Conservation (phyloP, 2,329 filamentous ascomycete genomes). For the Diaporthe velutina region DNA sequence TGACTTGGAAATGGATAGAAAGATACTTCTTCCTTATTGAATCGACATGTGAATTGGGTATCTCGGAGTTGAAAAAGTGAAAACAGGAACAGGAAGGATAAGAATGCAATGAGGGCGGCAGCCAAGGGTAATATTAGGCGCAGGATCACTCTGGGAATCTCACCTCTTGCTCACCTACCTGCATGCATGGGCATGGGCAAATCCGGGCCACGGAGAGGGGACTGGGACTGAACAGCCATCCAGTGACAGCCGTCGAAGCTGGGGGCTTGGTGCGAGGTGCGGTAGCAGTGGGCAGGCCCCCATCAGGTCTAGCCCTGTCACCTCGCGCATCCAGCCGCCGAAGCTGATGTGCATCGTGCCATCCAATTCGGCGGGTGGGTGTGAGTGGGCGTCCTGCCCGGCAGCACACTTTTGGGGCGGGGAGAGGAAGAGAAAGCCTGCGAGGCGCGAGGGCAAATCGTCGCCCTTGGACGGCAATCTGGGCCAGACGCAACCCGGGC, state of each 20-base stretch:
- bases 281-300: slow-evolving; percentile 17
- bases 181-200: not conserved
- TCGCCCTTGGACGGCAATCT: slow-evolving; percentile 8
- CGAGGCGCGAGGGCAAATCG: slow-evolving; percentile 11
- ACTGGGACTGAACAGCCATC: slow-evolving; percentile 1
- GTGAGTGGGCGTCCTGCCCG: not conserved
- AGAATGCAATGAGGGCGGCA: slow-evolving; percentile 26
- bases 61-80: slow-evolving; percentile 14
- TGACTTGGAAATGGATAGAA: not conserved
- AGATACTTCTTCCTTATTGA: slow-evolving; percentile 20
- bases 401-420: not conserved
- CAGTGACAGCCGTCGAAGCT: slow-evolving; percentile 14
- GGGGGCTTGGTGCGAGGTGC: slow-evolving; percentile 2
- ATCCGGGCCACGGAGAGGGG: slow-evolving; percentile 9
- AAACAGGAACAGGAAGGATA: slow-evolving; percentile 3
- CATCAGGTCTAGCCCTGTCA: slow-evolving; percentile 27
- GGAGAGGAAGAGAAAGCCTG: not conserved
- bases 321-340: slow-evolving; percentile 34
- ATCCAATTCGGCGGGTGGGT: slow-evolving; percentile 17
- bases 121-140: slow-evolving; percentile 38
- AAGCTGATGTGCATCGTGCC: slow-evolving; percentile 24
- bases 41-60: slow-evolving; percentile 18
- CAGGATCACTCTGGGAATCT: slow-evolving; percentile 36
- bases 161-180: slow-evolving; percentile 24
- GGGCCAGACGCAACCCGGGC: slow-evolving; percentile 24